phyloP scores from a whole-genome alignment of 345 rosid genomes.

The Carallia pectinifolia region DNA sequence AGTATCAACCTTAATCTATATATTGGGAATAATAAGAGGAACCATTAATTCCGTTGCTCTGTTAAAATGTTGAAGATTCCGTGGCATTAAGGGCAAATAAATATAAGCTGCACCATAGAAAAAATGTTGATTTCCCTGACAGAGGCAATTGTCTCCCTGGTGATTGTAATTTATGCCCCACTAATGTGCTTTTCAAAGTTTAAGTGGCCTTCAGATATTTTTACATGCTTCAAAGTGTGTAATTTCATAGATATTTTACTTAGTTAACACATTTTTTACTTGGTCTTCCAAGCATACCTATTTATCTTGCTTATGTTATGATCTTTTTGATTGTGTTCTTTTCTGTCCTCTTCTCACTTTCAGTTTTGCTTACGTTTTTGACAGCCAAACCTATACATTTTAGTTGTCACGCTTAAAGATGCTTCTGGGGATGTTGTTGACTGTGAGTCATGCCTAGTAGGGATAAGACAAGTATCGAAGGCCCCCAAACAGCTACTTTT shows the following conservation, averaged over 20 bases:
- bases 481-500: slow-evolving; percentile 90
- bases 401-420: slow-evolving; percentile 81
- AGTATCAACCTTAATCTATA: no score
- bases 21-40: no score
- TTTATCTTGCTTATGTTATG: not conserved
- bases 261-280: not conserved
- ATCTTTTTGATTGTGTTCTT: not conserved
- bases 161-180: no score
- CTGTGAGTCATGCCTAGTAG: slow-evolving; percentile 91
- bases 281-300: not conserved
- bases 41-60: no score
- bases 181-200: no score
- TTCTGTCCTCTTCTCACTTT: not conserved
- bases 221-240: not conserved
- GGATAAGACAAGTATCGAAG: slow-evolving; percentile 77
- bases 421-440: slow-evolving; percentile 67
- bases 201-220: not conserved
- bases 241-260: not conserved
- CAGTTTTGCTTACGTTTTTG: slow-evolving; percentile 23
- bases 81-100: no score
- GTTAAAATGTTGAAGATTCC: no score
- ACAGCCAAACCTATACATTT: slow-evolving; percentile 86
- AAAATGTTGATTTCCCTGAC: no score
- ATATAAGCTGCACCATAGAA: no score
- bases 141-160: no score